Base-by-base conservation (phyloP, 306 rosid genomes). In the Medicago ruthenica region DNA sequence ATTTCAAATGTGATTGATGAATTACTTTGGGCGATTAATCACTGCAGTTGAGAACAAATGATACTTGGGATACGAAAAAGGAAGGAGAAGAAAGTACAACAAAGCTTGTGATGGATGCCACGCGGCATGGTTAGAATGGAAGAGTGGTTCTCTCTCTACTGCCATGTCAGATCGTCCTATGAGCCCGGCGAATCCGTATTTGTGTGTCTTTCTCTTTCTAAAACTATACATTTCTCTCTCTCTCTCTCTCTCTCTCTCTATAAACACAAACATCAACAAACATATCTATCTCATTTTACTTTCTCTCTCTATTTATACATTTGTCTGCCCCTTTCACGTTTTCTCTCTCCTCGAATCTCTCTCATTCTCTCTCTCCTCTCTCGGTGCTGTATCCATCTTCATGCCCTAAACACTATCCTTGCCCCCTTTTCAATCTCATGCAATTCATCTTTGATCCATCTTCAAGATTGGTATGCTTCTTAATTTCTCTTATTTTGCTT, bases 81-180 rank as follows among this genome's bases (percentile, higher is more conserved):
- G 14, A 27, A 72, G 58, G 48, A 51, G 22, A 61, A n/a, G 20
- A 75, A 71, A 68, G 76, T 4, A 44, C 45, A 24, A 24, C 9
- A 21, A 67, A 44, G 50, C 24, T 81, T 12, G 81, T 67, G 45
- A 3, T 15, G 81, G 45, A 3, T 15, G 81, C 87, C 91, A 79
- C 96, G 93, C 87, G 96, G 84, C 87, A 66, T 21, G 6, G 8
- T 59, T 0, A 20, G 80, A 85, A 79, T 85, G 90, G 93, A 39
- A 8, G 76, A 44, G 70, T 60, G 20, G 21, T 42, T 79, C 42
- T 67, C 76, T 34, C 36, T 68, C 83, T 82, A 87, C 83, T 89
- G 96, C 96, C 98, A 88, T 91, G 98, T 93, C 97, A 93, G 97
- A 84, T 89, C 64, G 90, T 86, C 93, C 92, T 87, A 79, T 84